Evolutionary conservation across 2,329 filamentous ascomycete genomes (phyloP).

Genomic region (Pseudogymnoascus sp.): DNA sequence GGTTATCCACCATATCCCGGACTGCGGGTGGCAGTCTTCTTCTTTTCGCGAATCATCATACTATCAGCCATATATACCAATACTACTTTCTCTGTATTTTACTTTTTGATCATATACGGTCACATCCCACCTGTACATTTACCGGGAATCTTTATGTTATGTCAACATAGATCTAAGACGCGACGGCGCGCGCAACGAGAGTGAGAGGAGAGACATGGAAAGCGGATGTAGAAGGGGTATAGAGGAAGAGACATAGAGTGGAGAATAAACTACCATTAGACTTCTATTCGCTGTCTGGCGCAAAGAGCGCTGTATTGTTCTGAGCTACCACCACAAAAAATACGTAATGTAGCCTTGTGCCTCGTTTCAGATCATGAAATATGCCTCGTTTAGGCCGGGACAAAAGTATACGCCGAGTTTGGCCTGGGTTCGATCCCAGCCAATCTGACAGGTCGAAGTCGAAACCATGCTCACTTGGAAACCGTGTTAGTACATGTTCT

Average conservation of each 20-base stretch:
- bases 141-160: not conserved
- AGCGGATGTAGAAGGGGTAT: not conserved
- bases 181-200: not conserved
- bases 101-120: not conserved
- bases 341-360: not conserved
- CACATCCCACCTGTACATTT: not conserved
- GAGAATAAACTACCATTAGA: not conserved
- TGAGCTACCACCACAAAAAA: not conserved
- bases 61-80: conserved; percentile 8
- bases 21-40: not conserved
- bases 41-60: conserved; percentile 2
- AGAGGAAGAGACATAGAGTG: not conserved
- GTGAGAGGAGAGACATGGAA: not conserved
- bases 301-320: not conserved
- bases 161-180: not conserved
- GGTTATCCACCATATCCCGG: not conserved
- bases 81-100: conserved; percentile 1
- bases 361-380: not conserved
- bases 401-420: not conserved
- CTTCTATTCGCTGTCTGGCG: not conserved
- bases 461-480: too few species aligned
- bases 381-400: not conserved
- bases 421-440: not conserved
- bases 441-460: not conserved
- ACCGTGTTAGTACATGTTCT: too few species aligned